Evolutionary conservation across 306 rosid genomes (phyloP).

Genomic region (Oemleria cerasiformis): DNA sequence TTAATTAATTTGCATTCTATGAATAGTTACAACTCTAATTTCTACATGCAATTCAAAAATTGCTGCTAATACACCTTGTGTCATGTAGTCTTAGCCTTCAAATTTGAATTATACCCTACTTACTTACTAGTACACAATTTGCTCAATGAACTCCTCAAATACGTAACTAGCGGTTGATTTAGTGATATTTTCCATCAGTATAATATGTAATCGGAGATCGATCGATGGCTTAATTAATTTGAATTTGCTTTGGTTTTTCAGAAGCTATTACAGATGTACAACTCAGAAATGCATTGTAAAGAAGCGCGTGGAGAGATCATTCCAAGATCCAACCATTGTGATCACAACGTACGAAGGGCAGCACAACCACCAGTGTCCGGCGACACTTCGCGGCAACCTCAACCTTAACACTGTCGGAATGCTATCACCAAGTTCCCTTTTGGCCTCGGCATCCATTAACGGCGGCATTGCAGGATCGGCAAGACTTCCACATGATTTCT

Average conservation of each 20-base stretch:
- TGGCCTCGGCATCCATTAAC: neutral
- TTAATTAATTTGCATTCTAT: neutral
- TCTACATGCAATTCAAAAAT: neutral
- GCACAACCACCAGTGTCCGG: constrained; percentile 84
- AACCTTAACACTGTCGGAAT: constrained; percentile 42
- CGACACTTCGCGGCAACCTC: constrained; percentile 55
- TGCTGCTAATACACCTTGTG: too few species aligned
- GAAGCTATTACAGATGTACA: constrained; percentile 91
- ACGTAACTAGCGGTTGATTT: too few species aligned
- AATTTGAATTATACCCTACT: too few species aligned
- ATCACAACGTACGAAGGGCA: constrained; percentile 90
- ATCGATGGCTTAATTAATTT: neutral
- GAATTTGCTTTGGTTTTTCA: constrained; percentile 19
- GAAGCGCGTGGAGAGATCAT: constrained; percentile 83
- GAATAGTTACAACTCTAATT: neutral
- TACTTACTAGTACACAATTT: too few species aligned
- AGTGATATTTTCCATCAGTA: too few species aligned
- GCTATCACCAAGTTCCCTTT: constrained; percentile 22
- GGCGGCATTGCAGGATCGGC: constrained; percentile 2
- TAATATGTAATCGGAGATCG: too few species aligned
- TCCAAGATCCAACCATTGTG: constrained; percentile 67
- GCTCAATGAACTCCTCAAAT: too few species aligned
- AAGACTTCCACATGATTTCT: constrained; percentile 51
- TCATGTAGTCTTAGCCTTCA: too few species aligned
- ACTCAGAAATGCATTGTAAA: constrained; percentile 74